Base-by-base conservation (phyloP, 768 basidiomycete species). In the Panellus pusillus region DNA sequence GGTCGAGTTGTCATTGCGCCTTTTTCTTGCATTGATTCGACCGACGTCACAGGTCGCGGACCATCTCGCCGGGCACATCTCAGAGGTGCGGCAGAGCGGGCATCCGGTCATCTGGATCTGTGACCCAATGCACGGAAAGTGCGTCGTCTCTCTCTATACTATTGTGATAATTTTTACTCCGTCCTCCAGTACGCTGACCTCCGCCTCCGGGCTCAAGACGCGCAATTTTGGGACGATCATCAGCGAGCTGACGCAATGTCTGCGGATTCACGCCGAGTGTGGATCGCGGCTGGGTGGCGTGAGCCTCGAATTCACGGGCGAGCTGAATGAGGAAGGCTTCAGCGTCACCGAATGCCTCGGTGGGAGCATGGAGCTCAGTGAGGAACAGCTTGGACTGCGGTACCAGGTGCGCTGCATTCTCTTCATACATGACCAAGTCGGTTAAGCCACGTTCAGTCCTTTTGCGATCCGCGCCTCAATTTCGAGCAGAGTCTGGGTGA, bases 81-180 rank as follows among this genome's bases (percentile, higher is more conserved):
- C 69, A 12, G 87, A 84, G 8, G 95, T 99, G 14, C 85, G 89
- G 65, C 58, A 71, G 45, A 87, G 92, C 2, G 82, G 81, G 0
- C 94, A 98, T 66, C 89, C 90, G 1, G 94, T 97, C 2, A 82
- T 87, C 9, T 98, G 95, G 93, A 81, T 95, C 45, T 95, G 91
- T 65, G 97, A 98, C 71, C 94, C 95, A 2, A 98, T 98, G 96
- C 96, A 98, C 63, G 96, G 95, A 74, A 97, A 98, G 93, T 93
- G 65, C 62, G 90, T 79, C 4, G n/a, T 7, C 14, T 8, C n/a
- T 40, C 31, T 55, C 41, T 28, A 43, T 46, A 37, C 32, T 48
- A 29, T 31, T 47, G 20, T 35, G 35, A 32, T 45, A 7, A 44
- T 24, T n/a, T n/a, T n/a, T 20, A 36, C 15, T 29, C 56, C 24